Percentiles rank a stretch among this genome's conserved stretches.
These are phyloP conservation scores for Capsicum chinense DNA, from an alignment of 257 asterid genomes.

Conservation along the genomic window DNA sequence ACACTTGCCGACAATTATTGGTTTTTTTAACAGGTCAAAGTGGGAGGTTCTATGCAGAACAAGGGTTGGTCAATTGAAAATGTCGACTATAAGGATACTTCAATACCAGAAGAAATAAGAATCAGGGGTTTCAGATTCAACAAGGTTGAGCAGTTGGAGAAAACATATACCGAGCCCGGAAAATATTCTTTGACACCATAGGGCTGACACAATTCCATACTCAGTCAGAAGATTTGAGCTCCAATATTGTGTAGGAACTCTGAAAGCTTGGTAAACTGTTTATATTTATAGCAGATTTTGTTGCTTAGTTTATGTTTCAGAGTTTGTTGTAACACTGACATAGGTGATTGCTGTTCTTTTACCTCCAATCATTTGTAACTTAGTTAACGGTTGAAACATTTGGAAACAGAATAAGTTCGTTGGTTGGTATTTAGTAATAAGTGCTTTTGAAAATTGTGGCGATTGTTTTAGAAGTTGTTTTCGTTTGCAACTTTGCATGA, in stretches of 20 bases:
- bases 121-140: constrained; percentile 84
- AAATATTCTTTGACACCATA: constrained; percentile 57
- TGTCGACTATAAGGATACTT: constrained; percentile 70
- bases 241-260: not conserved
- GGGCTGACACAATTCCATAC: not conserved
- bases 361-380: constrained; percentile 12
- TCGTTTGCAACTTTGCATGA: not conserved
- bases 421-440: not conserved
- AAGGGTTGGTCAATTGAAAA: constrained; percentile 80
- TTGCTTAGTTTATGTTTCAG: not conserved
- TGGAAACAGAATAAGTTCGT: not conserved
- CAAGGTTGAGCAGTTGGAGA: constrained; percentile 77
- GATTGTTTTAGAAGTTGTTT: not conserved
- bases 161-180: constrained; percentile 58
- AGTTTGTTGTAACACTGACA: not conserved
- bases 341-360: constrained; percentile 10
- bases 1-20: not conserved
- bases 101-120: constrained; percentile 83
- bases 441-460: not conserved
- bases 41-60: constrained; percentile 66
- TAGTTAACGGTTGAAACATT: not conserved
- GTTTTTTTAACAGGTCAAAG: constrained; percentile 63
- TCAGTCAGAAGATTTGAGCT: not conserved
- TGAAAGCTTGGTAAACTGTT: not conserved
- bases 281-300: not conserved